phyloP scores from a whole-genome alignment of 345 rosid species.

The Eucalyptus erythrocorys region DNA sequence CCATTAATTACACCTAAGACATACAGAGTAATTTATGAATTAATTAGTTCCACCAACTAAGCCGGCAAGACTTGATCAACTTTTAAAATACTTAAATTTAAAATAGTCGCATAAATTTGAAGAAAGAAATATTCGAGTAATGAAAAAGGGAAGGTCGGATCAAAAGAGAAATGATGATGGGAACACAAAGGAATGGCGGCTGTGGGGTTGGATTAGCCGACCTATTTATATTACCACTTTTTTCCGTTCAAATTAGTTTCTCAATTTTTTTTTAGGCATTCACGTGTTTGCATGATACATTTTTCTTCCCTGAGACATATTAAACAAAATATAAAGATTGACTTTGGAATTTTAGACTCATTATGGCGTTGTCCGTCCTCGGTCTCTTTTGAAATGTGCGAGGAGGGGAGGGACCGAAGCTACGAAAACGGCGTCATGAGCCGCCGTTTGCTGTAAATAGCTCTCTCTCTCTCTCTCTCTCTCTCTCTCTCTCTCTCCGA shows the following conservation, averaged over 20 bases:
- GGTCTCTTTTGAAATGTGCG: neutral
- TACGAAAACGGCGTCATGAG: constrained; percentile 31
- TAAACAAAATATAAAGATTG: neutral
- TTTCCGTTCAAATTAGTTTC: neutral
- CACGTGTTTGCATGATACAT: neutral
- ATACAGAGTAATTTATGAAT: neutral
- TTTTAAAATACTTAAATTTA: neutral
- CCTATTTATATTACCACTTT: neutral
- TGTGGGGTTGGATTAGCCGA: neutral
- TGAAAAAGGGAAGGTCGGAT: neutral
- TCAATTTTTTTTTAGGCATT: neutral
- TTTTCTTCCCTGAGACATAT: neutral
- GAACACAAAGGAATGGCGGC: neutral
- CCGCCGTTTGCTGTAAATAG: constrained; percentile 23
- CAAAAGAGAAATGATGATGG: neutral
- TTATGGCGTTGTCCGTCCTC: neutral
- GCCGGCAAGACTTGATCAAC: neutral
- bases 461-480: neutral
- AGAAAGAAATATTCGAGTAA: neutral
- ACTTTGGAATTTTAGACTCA: neutral
- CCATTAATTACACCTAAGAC: neutral
- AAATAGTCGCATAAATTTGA: neutral
- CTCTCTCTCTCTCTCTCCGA: neutral
- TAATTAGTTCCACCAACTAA: neutral
- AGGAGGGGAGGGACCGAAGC: neutral